Evolutionary conservation across 2,329 filamentous ascomycete species (phyloP).

Genomic region (Pezicula radicicola): DNA sequence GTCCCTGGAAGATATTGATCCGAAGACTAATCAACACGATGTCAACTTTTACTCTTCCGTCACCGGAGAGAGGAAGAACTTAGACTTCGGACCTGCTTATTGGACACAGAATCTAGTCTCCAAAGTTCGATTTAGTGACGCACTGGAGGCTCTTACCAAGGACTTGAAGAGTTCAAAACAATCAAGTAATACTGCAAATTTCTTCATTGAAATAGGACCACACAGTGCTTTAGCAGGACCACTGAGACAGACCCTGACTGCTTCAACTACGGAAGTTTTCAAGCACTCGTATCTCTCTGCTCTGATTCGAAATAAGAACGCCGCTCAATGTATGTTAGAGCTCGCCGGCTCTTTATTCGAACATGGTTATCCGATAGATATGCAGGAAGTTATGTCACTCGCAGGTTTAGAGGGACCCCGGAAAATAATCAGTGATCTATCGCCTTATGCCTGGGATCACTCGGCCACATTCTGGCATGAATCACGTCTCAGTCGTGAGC

Average conservation of each 20-base stretch:
- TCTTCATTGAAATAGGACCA: slow-evolving; percentile 28
- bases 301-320: slow-evolving; percentile 12
- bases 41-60: slow-evolving; percentile 7
- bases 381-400: neutral
- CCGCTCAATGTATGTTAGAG: slow-evolving; percentile 11
- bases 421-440: slow-evolving; percentile 38
- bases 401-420: slow-evolving; percentile 1
- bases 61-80: slow-evolving; percentile 7
- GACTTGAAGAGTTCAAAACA: neutral
- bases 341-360: slow-evolving; percentile 12
- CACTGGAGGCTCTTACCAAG: slow-evolving; percentile 24
- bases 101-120: slow-evolving; percentile 42
- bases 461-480: slow-evolving; percentile 49
- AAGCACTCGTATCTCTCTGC: slow-evolving; percentile 8
- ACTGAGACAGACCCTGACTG: slow-evolving; percentile 11
- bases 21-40: neutral
- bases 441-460: slow-evolving; percentile 53
- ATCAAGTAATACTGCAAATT: slow-evolving; percentile 3
- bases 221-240: slow-evolving; percentile 29
- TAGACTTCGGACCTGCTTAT: slow-evolving; percentile 31
- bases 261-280: slow-evolving; percentile 1
- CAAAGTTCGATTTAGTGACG: slow-evolving; percentile 39
- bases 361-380: slow-evolving; percentile 6
- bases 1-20: neutral
- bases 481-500: slow-evolving; percentile 41